These are phyloP conservation scores for Solanum chaucha DNA, from an alignment of 257 asterid species.

Conservation along the genomic window DNA sequence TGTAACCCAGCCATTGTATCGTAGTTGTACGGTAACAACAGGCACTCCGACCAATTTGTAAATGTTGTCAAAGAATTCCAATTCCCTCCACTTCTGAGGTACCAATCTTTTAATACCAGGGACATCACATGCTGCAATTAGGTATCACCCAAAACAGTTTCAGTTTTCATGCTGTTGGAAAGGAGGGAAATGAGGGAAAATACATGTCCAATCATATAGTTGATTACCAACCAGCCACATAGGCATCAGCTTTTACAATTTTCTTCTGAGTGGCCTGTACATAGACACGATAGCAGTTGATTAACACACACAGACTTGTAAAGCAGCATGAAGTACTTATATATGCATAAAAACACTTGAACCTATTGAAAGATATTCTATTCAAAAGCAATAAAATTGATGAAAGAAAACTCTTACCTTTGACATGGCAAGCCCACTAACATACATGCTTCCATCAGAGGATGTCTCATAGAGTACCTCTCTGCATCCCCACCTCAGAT, in stretches of 20 bases:
- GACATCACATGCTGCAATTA: slow-evolving; percentile 86
- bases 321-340: background rate
- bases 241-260: slow-evolving; percentile 83
- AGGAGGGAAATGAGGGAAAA: slow-evolving; percentile 8
- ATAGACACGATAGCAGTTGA: background rate
- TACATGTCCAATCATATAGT: background rate
- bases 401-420: slow-evolving; percentile 40
- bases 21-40: slow-evolving; percentile 89
- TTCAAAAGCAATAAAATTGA: background rate
- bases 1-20: slow-evolving; percentile 98
- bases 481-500: slow-evolving; percentile 99
- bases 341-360: background rate
- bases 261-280: slow-evolving; percentile 91
- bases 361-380: background rate
- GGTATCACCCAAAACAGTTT: background rate
- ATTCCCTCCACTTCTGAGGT: slow-evolving; percentile 84
- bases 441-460: slow-evolving; percentile 60
- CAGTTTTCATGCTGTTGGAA: background rate
- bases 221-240: slow-evolving; percentile 76
- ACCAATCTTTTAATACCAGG: slow-evolving; percentile 92
- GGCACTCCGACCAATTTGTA: slow-evolving; percentile 94
- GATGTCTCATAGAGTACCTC: slow-evolving; percentile 69
- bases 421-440: slow-evolving; percentile 86
- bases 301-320: background rate
- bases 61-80: slow-evolving; percentile 77